These are phyloP conservation scores for Ustilago hordei DNA, from an alignment of 1,284 basidiomycete genomes.

Conservation along the genomic window DNA sequence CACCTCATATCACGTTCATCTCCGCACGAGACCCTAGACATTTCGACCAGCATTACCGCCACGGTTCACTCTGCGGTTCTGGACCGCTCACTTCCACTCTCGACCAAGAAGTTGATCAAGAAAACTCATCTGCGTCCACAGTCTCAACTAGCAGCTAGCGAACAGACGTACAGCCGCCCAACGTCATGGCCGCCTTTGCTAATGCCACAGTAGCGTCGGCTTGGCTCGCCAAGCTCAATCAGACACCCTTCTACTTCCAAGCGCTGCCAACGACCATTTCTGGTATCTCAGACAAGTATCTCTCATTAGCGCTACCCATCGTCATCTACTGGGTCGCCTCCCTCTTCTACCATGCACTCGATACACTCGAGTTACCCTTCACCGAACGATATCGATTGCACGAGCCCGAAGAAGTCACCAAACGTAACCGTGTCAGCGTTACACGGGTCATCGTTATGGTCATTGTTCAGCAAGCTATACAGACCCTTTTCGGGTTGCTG, in stretches of 20 bases:
- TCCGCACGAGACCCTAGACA: too few relatives aligned
- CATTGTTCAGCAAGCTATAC: conserved; percentile 84
- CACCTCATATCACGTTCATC: too few relatives aligned
- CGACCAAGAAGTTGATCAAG: too few relatives aligned
- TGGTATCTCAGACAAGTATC: conserved; percentile 78
- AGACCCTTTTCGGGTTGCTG: conserved; percentile 80
- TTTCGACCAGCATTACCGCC: too few relatives aligned
- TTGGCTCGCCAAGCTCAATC: conserved; percentile 48
- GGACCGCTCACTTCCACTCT: too few relatives aligned
- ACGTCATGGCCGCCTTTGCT: conserved; percentile 29
- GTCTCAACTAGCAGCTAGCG: neutral
- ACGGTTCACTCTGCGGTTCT: too few relatives aligned
- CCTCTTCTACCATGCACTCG: conserved; percentile 83
- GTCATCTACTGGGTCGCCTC: conserved; percentile 89
- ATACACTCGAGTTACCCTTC: conserved; percentile 78
- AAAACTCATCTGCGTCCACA: too few relatives aligned
- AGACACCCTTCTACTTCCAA: conserved; percentile 72
- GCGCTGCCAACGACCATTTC: conserved; percentile 74
- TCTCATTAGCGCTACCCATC: conserved; percentile 82
- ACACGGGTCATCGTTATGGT: conserved; percentile 82
- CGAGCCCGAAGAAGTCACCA: conserved; percentile 82
- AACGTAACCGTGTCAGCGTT: conserved; percentile 81
- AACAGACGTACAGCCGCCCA: neutral
- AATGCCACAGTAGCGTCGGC: conserved; percentile 36
- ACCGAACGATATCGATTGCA: conserved; percentile 89